phyloP scores from a whole-genome alignment of 345 rosid genomes.

The Linum tenue region DNA sequence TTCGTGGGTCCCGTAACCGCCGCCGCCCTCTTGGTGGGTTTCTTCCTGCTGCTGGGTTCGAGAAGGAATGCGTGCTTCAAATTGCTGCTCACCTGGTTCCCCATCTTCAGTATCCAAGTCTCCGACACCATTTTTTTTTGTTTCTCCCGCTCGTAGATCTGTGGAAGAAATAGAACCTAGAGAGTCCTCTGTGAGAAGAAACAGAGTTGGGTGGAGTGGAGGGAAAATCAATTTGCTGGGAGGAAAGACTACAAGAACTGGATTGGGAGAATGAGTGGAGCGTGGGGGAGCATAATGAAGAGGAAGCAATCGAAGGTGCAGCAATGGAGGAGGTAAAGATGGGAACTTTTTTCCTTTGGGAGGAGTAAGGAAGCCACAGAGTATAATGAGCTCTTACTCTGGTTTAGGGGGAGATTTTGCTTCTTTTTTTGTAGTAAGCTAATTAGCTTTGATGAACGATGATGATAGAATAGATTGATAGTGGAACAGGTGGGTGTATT shows the following conservation, averaged over 20 bases:
- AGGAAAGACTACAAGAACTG: neutral
- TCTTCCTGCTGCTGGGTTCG: constrained; percentile 33
- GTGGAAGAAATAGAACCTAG: neutral
- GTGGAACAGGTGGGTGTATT: neutral
- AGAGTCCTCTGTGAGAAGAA: too few relatives aligned
- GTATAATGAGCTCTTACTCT: neutral
- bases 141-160: neutral
- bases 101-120: constrained; percentile 88
- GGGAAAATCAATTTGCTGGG: neutral
- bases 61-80: constrained; percentile 73
- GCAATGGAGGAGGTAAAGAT: neutral
- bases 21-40: constrained; percentile 20
- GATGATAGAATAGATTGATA: neutral
- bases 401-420: neutral
- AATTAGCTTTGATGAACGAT: too few relatives aligned
- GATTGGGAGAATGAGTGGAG: neutral
- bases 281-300: neutral
- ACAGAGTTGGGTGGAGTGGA: too few relatives aligned
- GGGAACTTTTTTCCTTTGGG: neutral
- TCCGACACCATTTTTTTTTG: constrained; percentile 69
- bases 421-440: too few relatives aligned
- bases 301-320: neutral
- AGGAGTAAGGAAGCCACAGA: neutral
- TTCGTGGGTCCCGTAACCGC: constrained; percentile 15
- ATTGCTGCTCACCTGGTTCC: constrained; percentile 90